phyloP scores from a whole-genome alignment of 2,329 filamentous ascomycete species.

The Fusarium humuli region DNA sequence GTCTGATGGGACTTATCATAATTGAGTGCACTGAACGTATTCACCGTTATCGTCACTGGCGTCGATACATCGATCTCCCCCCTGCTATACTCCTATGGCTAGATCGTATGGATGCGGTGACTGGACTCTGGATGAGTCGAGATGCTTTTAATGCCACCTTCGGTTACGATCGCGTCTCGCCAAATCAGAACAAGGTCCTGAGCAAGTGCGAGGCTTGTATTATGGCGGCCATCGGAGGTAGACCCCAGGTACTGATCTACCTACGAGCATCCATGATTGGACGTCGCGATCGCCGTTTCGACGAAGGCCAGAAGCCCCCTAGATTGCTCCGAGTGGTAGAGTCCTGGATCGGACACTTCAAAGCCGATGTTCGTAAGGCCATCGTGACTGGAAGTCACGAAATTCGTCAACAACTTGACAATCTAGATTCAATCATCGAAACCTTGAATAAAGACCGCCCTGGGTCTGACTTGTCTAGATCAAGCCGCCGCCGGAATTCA shows the following conservation, averaged over 20 bases:
- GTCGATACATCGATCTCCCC: conserved; percentile 22
- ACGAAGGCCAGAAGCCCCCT: conserved; percentile 42
- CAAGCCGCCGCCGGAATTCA: background rate
- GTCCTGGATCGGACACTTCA: conserved; percentile 57
- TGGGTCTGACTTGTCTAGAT: background rate
- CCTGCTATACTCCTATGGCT: conserved; percentile 40
- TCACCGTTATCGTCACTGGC: conserved; percentile 45
- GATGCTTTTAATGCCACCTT: conserved; percentile 53
- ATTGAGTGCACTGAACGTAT: conserved; percentile 56
- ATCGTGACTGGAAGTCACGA: conserved; percentile 23
- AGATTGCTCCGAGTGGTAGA: conserved; percentile 56
- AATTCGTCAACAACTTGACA: conserved; percentile 22
- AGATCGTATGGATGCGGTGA: conserved; percentile 42
- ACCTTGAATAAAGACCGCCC: background rate
- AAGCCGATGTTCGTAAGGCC: conserved; percentile 9
- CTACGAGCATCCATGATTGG: conserved; percentile 58
- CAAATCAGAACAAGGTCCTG: conserved; percentile 43
- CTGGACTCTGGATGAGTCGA: conserved; percentile 55
- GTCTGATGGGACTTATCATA: conserved; percentile 56
- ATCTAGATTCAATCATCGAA: conserved; percentile 6
- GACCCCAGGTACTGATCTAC: conserved; percentile 56
- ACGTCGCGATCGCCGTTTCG: conserved; percentile 46
- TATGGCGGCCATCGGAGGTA: conserved; percentile 61
- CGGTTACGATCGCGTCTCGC: conserved; percentile 46
- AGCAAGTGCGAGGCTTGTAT: conserved; percentile 65